phyloP scores from a whole-genome alignment of 2,329 filamentous ascomycete species.

The Beauveria scarabaeidicola region DNA sequence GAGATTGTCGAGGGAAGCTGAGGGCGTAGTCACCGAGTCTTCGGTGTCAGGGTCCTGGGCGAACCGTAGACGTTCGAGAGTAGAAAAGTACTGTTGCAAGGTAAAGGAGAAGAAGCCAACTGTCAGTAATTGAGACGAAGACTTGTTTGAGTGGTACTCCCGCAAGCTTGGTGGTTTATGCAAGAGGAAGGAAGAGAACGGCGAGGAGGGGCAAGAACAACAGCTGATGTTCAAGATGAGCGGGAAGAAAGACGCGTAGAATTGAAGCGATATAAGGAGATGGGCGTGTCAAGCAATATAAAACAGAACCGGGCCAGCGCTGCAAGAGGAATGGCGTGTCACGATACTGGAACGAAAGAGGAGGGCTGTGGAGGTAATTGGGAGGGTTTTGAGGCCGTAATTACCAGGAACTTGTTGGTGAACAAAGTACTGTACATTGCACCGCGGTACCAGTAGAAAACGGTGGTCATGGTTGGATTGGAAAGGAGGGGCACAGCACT shows the following conservation, averaged over 20 bases:
- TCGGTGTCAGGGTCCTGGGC: constrained; percentile 35
- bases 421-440: too few relatives aligned
- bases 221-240: neutral
- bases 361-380: constrained; percentile 12
- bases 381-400: neutral
- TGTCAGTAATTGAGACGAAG: neutral
- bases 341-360: constrained; percentile 30
- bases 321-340: constrained; percentile 28
- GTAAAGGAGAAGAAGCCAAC: neutral
- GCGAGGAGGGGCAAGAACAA: neutral
- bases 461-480: too few relatives aligned
- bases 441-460: too few relatives aligned
- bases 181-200: neutral
- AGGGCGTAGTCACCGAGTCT: constrained; percentile 22
- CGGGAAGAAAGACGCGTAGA: neutral
- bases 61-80: constrained; percentile 60
- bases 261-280: neutral
- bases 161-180: neutral
- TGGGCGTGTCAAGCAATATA: constrained; percentile 1
- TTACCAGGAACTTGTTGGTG: too few relatives aligned
- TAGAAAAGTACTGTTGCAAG: constrained; percentile 57
- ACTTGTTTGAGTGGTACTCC: neutral
- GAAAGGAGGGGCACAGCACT: too few relatives aligned
- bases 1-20: constrained; percentile 18
- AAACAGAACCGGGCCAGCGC: constrained; percentile 3